These are phyloP conservation scores for Blastobotrys indianensis DNA, from an alignment of 1,139 yeast genomes.

Conservation along the genomic window DNA sequence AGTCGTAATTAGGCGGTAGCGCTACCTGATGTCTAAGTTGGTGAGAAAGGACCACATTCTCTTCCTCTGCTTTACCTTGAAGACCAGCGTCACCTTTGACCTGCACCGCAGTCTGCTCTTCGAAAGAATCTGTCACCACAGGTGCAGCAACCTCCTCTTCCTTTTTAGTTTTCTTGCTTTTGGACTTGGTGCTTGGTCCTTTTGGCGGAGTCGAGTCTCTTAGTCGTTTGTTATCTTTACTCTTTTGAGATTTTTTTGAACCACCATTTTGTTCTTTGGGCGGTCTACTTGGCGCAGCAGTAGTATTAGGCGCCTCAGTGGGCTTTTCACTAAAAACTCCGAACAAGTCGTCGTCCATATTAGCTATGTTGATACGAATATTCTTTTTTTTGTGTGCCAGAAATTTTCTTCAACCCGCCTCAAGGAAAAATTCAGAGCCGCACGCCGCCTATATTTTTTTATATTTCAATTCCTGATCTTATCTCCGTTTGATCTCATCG, in stretches of 20 bases:
- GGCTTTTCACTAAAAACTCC: slow-evolving; percentile 26
- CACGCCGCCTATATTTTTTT: no score
- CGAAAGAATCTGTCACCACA: slow-evolving; percentile 82
- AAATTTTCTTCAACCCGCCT: neutral
- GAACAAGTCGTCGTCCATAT: slow-evolving; percentile 23
- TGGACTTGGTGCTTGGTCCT: slow-evolving; percentile 2
- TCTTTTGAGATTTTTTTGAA: neutral
- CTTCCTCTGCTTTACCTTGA: slow-evolving; percentile 37
- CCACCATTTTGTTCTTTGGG: neutral
- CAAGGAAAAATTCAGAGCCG: neutral
- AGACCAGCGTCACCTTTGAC: slow-evolving; percentile 76
- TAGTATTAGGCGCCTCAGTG: slow-evolving; percentile 6
- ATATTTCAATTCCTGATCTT: neutral
- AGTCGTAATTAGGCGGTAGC: slow-evolving; percentile 84
- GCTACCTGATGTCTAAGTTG: slow-evolving; percentile 98
- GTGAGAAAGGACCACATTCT: slow-evolving; percentile 70
- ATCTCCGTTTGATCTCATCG: neutral
- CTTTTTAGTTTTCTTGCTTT: slow-evolving; percentile 3
- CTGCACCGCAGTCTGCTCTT: slow-evolving; percentile 85
- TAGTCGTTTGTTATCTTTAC: neutral
- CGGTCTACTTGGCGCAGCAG: neutral
- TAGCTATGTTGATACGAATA: neutral
- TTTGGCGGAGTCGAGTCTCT: slow-evolving; percentile 4
- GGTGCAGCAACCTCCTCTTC: slow-evolving; percentile 36
- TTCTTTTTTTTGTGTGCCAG: neutral